phyloP scores from a whole-genome alignment of 257 asterid species.

The Echites panduratus region DNA sequence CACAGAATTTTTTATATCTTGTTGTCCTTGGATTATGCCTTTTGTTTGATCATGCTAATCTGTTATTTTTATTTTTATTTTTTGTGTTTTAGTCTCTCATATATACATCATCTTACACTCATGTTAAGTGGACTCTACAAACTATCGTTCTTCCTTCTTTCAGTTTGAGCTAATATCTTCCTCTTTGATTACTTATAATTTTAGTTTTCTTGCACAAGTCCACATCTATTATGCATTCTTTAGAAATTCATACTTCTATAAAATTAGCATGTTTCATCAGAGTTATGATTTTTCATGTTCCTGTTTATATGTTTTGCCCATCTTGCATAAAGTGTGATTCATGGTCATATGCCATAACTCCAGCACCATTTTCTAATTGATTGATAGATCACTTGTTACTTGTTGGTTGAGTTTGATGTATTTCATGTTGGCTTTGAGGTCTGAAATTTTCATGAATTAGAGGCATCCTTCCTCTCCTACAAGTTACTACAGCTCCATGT shows the following conservation, averaged over 20 bases:
- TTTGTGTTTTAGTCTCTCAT: background rate
- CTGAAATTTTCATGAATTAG: slow-evolving; percentile 41
- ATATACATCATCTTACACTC: background rate
- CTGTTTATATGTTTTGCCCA: background rate
- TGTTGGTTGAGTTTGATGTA: slow-evolving; percentile 12
- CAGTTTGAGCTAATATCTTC: background rate
- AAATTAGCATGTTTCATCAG: background rate
- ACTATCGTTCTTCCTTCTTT: background rate
- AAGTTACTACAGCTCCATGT: slow-evolving; percentile 42
- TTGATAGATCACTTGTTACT: background rate
- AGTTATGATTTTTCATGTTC: background rate
- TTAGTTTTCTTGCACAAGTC: background rate
- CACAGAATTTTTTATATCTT: background rate
- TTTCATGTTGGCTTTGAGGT: slow-evolving; percentile 63
- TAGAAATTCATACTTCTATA: background rate
- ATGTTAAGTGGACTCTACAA: background rate
- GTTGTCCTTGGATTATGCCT: background rate
- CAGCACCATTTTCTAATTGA: too few species aligned
- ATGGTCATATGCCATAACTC: background rate
- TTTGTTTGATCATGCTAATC: background rate
- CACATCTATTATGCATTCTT: background rate
- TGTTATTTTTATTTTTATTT: too few species aligned
- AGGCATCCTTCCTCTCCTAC: slow-evolving; percentile 62
- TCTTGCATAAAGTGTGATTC: background rate
- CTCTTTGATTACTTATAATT: slow-evolving; percentile 1